Percentiles rank a stretch among this genome's conserved stretches.
Evolutionary conservation across 129 eudicot species (phyloP).

Genomic region (Helichrysum umbraculigerum): DNA sequence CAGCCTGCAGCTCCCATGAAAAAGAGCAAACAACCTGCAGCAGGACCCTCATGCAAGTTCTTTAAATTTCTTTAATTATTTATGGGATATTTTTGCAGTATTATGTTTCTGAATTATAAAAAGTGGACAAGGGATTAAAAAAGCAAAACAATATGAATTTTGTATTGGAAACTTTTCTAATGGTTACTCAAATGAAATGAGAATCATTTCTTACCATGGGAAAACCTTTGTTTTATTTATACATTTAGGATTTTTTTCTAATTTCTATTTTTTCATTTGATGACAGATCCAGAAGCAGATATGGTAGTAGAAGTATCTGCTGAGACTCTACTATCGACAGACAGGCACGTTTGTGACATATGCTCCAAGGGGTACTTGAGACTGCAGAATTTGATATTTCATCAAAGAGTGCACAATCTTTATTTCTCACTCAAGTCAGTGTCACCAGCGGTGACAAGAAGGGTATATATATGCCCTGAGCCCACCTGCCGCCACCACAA

Average conservation of each 20-base stretch:
- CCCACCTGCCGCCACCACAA: slow-evolving; percentile 52
- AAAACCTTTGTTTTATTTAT: too few relatives aligned
- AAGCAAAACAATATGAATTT: too few relatives aligned
- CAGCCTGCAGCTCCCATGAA: background rate
- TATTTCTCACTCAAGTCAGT: slow-evolving; percentile 41
- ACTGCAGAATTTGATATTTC: slow-evolving; percentile 52
- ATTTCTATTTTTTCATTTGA: slow-evolving; percentile 2
- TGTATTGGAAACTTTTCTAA: background rate
- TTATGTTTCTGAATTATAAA: too few relatives aligned
- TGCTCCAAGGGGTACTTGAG: slow-evolving; percentile 59
- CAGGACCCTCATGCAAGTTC: background rate
- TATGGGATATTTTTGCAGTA: background rate
- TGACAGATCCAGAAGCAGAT: slow-evolving; percentile 48
- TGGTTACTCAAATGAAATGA: background rate
- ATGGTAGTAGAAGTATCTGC: slow-evolving; percentile 40
- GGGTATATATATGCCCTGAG: slow-evolving; percentile 58
- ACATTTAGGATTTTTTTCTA: too few relatives aligned
- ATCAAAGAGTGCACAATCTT: slow-evolving; percentile 53
- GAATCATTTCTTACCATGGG: background rate
- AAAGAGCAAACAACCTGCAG: background rate
- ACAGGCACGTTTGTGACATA: slow-evolving; percentile 45
- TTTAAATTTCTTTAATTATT: too few relatives aligned
- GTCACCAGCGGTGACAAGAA: slow-evolving; percentile 19
- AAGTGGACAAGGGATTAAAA: background rate
- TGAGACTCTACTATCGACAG: slow-evolving; percentile 41